Evolutionary conservation across 2,329 filamentous ascomycete species (phyloP), one percentile per base, ranked within the genome.

Genomic region (Parascedosporium putredinis): DNA sequence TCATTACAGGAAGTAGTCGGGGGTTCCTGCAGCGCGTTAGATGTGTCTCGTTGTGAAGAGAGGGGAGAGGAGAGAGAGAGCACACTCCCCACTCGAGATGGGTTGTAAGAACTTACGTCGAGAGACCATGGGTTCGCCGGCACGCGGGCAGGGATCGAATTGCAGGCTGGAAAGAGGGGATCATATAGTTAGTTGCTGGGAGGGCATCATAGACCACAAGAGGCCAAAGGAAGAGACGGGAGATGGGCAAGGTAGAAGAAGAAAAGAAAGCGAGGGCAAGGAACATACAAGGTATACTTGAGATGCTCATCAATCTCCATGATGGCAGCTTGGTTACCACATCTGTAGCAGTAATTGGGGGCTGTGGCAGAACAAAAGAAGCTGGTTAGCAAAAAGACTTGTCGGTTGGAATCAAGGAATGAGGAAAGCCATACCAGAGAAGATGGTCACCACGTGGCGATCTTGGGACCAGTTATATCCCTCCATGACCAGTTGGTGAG

Each of bases 241-340:
- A 33, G 33, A 34, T 12, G 25, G 18, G 16, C 23, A 20, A 16
- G 6, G 20, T 22, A 43, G 25, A n/a, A n/a, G n/a, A n/a, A n/a
- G n/a, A n/a, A n/a, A n/a, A n/a, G n/a, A n/a, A n/a, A n/a, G n/a
- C n/a, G n/a, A n/a, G n/a, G n/a, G n/a, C n/a, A n/a, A n/a, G n/a
- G n/a, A 29, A 83, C 89, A 69, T 79, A 96, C 91, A 98, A 97
- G 63, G 93, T 97, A 72, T 97, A 98, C 76, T 98, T 97, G 65
- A 98, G 74, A 68, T 97, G 90, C 72, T 98, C 93, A 58, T 97
- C 93, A 68, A 98, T 98, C 71, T 97, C 93, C 93, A 98, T 98
- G 67, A 98, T 97, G n/a, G 93, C 93, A 51, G 93, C 93, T 71
- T 97, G 93, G 71, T 98, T 98, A 64, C 93, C 93, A 65, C 93